Base-by-base conservation (phyloP, 805 yeast species). In the Saccharomyces jurei region DNA sequence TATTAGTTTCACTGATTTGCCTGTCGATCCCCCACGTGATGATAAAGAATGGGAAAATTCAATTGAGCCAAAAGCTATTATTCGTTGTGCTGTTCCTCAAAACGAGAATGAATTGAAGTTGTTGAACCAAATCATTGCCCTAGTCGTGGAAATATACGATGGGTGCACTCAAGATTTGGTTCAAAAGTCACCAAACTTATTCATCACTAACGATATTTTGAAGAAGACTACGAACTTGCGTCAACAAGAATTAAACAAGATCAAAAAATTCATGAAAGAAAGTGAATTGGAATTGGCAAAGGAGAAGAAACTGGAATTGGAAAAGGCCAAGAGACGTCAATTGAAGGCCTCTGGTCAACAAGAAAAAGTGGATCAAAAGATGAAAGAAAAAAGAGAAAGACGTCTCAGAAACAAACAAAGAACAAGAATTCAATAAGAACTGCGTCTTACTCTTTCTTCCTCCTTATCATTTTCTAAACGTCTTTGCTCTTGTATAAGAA, bases 1-100 rank as follows among this genome's bases (percentile, higher is more conserved):
- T 65, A 67, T 94, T 57, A 84, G 95, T 47, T 77, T 90, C 68
- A 89, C 97, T 51, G 99, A 94, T 71, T 86, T 88, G 71, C 84
- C 90, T 14, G 62, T 71, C n/a, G 86, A 77, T 51, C 86, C 81
- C 62, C 98, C 99, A 49, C 74, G 70, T 48, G 67, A 78, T 36
- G 73, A 81, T 50, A 70, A 68, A n/a, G 86, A 83, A 58, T 78
- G 80, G 71, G 74, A 71, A 46, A 79, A 87, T 41, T 64, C 63
- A 52, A 79, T 82, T 58, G 75, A 57, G 36, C 71, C 75, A 57
- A 70, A 79, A 66, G 73, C 87, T 46, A 68, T 83, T 17, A 70
- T 91, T 57, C 78, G 83, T 54, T 65, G 84, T 58, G 70, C 72
- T 48, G 65, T 83, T 57, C 82, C 87, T 44, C 70, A 77, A 32